phyloP scores from a whole-genome alignment of 1,284 basidiomycete genomes.

The Athelia psychrophila region DNA sequence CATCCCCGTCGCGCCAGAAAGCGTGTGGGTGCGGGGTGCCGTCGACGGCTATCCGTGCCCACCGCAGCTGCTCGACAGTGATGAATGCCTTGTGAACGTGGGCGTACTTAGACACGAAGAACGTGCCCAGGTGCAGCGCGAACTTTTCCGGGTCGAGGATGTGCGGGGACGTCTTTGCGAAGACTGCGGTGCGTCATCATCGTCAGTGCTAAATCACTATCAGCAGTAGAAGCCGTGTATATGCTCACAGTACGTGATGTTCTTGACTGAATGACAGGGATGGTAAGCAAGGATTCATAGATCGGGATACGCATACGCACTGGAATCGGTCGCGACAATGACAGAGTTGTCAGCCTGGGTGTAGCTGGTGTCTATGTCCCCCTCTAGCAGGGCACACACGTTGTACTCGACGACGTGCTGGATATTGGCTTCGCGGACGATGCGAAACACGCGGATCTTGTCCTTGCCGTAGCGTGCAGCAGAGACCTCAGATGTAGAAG shows the following conservation, averaged over 20 bases:
- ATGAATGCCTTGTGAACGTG: slow-evolving; percentile 79
- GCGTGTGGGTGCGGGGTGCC: slow-evolving; percentile 70
- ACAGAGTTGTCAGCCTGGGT: slow-evolving; percentile 83
- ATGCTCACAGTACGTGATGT: slow-evolving; percentile 82
- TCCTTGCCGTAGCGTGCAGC: slow-evolving; percentile 83
- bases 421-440: slow-evolving; percentile 71
- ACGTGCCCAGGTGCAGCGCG: slow-evolving; percentile 82
- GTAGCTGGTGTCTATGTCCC: slow-evolving; percentile 74
- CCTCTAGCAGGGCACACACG: slow-evolving; percentile 77
- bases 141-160: slow-evolving; percentile 84
- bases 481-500: slow-evolving; percentile 26
- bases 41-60: slow-evolving; percentile 74
- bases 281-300: neutral
- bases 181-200: slow-evolving; percentile 42
- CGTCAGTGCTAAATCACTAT: neutral
- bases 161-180: slow-evolving; percentile 86
- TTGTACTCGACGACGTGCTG: slow-evolving; percentile 82
- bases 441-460: slow-evolving; percentile 79
- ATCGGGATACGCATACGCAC: slow-evolving; percentile 40
- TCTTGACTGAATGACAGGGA: slow-evolving; percentile 67
- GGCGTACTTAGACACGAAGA: slow-evolving; percentile 82
- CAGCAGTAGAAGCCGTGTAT: neutral
- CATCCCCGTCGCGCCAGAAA: slow-evolving; percentile 89
- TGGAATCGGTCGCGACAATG: slow-evolving; percentile 86
- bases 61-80: slow-evolving; percentile 80